Conservation (phyloP, 164 flowering plant genomes). For the Magnolia kwangsiensis region DNA sequence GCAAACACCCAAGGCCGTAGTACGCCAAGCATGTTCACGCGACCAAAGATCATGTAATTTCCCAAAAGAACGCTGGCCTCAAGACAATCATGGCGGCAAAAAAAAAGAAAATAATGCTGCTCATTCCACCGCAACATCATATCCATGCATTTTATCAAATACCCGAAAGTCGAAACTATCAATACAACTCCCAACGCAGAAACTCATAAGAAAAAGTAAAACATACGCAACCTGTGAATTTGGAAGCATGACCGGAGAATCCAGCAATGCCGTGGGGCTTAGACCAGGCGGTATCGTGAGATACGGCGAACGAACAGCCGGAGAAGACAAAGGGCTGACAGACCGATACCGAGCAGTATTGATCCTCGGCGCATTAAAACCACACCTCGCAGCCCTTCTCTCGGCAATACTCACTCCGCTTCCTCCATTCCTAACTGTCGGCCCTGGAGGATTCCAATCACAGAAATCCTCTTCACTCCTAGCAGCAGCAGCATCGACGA, state of each 20-base stretch:
- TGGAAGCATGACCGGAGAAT: constrained; percentile 66
- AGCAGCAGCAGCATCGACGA: neutral
- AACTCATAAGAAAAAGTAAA: neutral
- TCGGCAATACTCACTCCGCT: constrained; percentile 45
- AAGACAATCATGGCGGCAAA: too few relatives aligned
- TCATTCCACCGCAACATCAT: too few relatives aligned
- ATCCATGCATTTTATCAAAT: too few relatives aligned
- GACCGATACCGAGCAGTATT: constrained; percentile 38
- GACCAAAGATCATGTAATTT: too few relatives aligned
- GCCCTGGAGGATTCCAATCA: constrained; percentile 10
- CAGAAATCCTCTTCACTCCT: constrained; percentile 7
- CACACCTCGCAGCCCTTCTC: constrained; percentile 64
- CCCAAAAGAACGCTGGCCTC: too few relatives aligned
- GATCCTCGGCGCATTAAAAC: constrained; percentile 57
- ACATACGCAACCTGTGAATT: constrained; percentile 51
- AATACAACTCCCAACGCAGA: too few relatives aligned
- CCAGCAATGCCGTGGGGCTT: constrained; percentile 65
- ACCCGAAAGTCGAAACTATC: too few relatives aligned
- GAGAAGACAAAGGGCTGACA: constrained; percentile 38
- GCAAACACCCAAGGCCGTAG: too few relatives aligned
- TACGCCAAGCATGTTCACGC: too few relatives aligned
- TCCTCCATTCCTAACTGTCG: neutral
- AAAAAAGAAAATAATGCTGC: too few relatives aligned
- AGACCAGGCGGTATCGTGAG: constrained; percentile 73
- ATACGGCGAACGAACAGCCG: constrained; percentile 36